Conservation (phyloP, 805 yeast genomes). For the Ogataea neopini region DNA sequence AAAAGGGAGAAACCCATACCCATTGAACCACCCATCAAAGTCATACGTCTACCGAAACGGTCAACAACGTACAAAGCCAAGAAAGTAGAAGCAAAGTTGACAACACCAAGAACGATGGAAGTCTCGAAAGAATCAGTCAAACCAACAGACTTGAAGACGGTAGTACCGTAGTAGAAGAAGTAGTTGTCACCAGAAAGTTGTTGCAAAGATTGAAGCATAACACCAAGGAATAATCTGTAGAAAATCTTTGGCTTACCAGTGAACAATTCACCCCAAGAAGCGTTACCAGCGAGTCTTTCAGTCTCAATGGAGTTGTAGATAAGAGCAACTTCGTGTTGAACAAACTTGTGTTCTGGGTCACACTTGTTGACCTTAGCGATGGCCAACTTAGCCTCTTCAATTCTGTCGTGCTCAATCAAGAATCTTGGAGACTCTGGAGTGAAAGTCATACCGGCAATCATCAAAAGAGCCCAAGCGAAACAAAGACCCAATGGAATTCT, state of each 20-base stretch:
- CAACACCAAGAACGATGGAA: slow-evolving; percentile 58
- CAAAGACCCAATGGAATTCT: slow-evolving; percentile 59
- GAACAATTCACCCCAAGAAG: slow-evolving; percentile 63
- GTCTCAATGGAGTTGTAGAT: slow-evolving; percentile 62
- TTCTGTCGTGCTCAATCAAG: slow-evolving; percentile 50
- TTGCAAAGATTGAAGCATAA: slow-evolving; percentile 59
- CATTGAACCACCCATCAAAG: slow-evolving; percentile 50
- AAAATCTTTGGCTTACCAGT: slow-evolving; percentile 65
- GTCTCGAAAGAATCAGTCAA: slow-evolving; percentile 56
- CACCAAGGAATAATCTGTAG: slow-evolving; percentile 57
- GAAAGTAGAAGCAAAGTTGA: slow-evolving; percentile 58
- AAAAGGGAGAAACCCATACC: slow-evolving; percentile 59
- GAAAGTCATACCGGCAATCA: slow-evolving; percentile 51
- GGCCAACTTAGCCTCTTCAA: slow-evolving; percentile 55
- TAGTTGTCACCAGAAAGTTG: slow-evolving; percentile 66
- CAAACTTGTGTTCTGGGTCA: slow-evolving; percentile 52
- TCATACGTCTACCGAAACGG: slow-evolving; percentile 52
- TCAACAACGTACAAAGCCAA: slow-evolving; percentile 55
- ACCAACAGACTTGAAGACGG: slow-evolving; percentile 62
- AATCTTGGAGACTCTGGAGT: slow-evolving; percentile 75
- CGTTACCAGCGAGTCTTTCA: slow-evolving; percentile 62
- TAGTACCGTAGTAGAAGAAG: slow-evolving; percentile 66
- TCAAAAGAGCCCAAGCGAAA: slow-evolving; percentile 52
- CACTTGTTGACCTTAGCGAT: slow-evolving; percentile 61
- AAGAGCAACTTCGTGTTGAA: slow-evolving; percentile 52